Evolutionary conservation across 495 filamentous ascomycete genomes (phyloP).

Genomic region (Xylaria flabelliformis): DNA sequence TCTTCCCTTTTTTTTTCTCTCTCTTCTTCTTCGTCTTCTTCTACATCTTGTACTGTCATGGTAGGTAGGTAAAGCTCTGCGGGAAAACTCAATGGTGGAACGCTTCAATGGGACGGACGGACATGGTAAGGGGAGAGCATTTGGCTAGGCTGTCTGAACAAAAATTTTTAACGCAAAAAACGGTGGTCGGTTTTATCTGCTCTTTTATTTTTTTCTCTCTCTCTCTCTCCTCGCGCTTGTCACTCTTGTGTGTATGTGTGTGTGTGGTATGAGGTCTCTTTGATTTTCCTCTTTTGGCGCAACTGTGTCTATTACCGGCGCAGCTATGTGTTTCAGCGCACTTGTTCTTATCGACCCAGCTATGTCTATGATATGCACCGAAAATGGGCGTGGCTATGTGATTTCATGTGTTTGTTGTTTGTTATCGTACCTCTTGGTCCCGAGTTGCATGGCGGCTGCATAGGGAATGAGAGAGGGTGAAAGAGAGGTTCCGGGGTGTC

Average conservation of each 20-base stretch:
- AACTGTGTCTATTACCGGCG: not conserved
- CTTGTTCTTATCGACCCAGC: not conserved
- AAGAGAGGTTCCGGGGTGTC: not conserved
- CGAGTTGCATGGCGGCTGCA: slow-evolving; percentile 31
- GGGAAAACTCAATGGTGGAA: too few species aligned
- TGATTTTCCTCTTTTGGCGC: slow-evolving; percentile 5
- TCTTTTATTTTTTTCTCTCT: not conserved
- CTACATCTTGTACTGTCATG: too few species aligned
- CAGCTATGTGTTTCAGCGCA: too few species aligned
- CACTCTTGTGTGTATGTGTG: not conserved
- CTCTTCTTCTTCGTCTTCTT: too few species aligned
- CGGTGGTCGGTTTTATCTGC: slow-evolving; percentile 25
- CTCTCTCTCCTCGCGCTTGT: not conserved
- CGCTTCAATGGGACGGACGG: not conserved
- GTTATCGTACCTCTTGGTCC: slow-evolving; percentile 7
- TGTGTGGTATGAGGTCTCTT: not conserved
- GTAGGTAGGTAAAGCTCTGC: too few species aligned
- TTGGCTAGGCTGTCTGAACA: slow-evolving; percentile 26
- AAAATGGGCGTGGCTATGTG: slow-evolving; percentile 24
- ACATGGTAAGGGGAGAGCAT: slow-evolving; percentile 9
- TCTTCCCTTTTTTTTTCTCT: not conserved
- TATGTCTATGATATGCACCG: slow-evolving; percentile 17
- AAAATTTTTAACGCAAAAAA: slow-evolving; percentile 21
- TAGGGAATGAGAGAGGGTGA: slow-evolving; percentile 10
- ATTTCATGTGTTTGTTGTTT: slow-evolving; percentile 19